Evolutionary conservation across 192 early-diverging fungal species (phyloP), one percentile per base, ranked within the genome.

Genomic region (Spizellomyces punctatus): DNA sequence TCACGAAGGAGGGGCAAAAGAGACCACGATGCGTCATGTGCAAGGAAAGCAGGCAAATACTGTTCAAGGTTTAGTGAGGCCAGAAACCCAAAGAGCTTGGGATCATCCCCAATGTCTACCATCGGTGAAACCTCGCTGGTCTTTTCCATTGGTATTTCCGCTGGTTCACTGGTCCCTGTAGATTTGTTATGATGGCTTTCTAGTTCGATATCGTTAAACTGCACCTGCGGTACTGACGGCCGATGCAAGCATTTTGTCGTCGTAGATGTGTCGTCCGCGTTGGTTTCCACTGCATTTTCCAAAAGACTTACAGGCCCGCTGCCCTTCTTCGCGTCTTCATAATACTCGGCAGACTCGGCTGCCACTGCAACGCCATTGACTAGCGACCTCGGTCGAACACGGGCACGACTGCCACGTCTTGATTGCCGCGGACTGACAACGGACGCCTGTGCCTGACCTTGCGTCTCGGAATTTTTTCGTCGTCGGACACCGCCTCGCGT

Each of bases 1-100:
- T 75, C 73, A 0, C 58, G 52, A 43, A 75, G 65, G 8, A 52
- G 52, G 9, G 45, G 66, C 43, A 75, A 45, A 63, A 61, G 60
- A 5, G 22, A 17, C 44, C 49, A 68, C 6, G 66, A 62, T 10
- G 68, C 52, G 42, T 62, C 73, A 2, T 75, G 66, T 4, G 10
- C 58, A 43, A 14, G n/a, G 56, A 75, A 75, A 2, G 17, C 43
- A 6, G 45, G 42, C 9, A 63, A 14, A 43, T 69, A 44, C 48
- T 67, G 60, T 50, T 63, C 45, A 5, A 75, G 61, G 17, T 58
- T 57, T 2, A 69, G 66, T 12, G 58, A 36, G 10, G 22, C 19
- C 21, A 75, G 73, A 22, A 75, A 69, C 9, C 52, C 62, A 8
- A 36, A 19, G 6, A 64, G 42, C 44, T 56, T 17, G 21, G 21